Evolutionary conservation across 2,329 filamentous ascomycete species (phyloP), one percentile per base, ranked within the genome.

Genomic region (Metarhizium anisopliae): DNA sequence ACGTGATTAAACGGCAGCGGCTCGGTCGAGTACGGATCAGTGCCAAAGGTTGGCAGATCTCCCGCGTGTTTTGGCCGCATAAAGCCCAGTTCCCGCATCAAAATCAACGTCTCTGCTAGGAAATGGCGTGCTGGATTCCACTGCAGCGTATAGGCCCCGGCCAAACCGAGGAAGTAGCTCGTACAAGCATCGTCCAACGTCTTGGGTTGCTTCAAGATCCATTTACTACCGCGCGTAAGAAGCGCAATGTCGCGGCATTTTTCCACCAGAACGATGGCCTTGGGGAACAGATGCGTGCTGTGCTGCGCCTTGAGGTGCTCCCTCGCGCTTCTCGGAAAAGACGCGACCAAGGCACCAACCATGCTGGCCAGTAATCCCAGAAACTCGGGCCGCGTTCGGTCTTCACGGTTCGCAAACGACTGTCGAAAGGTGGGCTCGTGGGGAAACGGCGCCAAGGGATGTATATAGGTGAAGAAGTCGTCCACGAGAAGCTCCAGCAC

Each of bases 401-500:
- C 87, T 64, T 88, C 82, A 38, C 87, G 78, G 55, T 79, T 78
- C 7, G 77, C 77, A 67, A 90, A 88, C 1, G 83, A 83, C 59
- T 83, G 79, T 25, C 87, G 80, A 67, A 92, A 91, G 4, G 86
- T 87, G 0, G 87, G 86, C 66, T 91, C 86, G 68, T 92, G 88
- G 0, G 88, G 88, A 56, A 92, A 91, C 0, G 88, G 88, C 56
- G 82, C 82, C 8, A 92, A 77, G 1, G 88, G 88, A 62, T 91
- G 86, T 54, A 91, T 86, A 67, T 90, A 90, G 18, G 85, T 90
- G 71, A 91, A 92, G 77, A 89, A 92, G 72, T 92, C 88, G 67
- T 91, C 86, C 56, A 92, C 81, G 16, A 91, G 76, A 2, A 86
- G 77, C 63, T 86, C 79, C 53, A 92, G 73, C 11, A 86, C 82